Conservation (phyloP, 208 protist species). For the Novymonas esmeraldas region DNA sequence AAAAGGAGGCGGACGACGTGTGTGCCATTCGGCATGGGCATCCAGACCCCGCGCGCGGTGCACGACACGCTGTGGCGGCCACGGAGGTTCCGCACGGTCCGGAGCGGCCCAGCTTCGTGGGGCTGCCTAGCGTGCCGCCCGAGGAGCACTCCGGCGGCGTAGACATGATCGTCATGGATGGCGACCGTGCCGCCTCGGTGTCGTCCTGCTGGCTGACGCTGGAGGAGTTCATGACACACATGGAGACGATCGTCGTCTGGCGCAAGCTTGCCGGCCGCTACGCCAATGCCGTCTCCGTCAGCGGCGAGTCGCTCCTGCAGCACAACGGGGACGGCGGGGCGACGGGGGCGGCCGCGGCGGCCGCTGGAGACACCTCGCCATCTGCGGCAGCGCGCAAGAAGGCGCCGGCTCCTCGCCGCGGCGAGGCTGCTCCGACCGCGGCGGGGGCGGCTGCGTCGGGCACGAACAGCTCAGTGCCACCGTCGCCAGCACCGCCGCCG, state of each 20-base stretch:
- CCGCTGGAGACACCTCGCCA: background rate
- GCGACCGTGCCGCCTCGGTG: conserved; percentile 19
- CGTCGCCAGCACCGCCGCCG: background rate
- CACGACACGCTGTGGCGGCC: background rate
- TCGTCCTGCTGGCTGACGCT: conserved; percentile 69
- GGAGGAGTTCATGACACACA: conserved; percentile 60
- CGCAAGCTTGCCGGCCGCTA: conserved; percentile 43
- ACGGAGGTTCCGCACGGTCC: background rate
- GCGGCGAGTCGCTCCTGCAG: conserved; percentile 25
- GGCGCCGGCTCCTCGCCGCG: background rate
- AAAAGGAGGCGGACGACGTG: conserved; percentile 57
- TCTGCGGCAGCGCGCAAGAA: conserved; percentile 10
- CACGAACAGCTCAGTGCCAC: no score
- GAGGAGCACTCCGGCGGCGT: no score
- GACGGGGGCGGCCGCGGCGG: background rate
- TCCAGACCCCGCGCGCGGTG: background rate
- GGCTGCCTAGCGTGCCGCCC: no score
- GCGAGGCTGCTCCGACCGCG: background rate
- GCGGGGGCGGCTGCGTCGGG: no score
- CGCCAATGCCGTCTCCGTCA: conserved; percentile 21
- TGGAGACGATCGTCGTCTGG: conserved; percentile 74
- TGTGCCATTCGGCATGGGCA: conserved; percentile 28
- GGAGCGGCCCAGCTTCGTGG: no score
- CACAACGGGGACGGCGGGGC: conserved; percentile 1
- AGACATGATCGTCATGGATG: conserved; percentile 27